Conservation (phyloP, 176 grass and related monocot species). For the Cenchrus americanus region DNA sequence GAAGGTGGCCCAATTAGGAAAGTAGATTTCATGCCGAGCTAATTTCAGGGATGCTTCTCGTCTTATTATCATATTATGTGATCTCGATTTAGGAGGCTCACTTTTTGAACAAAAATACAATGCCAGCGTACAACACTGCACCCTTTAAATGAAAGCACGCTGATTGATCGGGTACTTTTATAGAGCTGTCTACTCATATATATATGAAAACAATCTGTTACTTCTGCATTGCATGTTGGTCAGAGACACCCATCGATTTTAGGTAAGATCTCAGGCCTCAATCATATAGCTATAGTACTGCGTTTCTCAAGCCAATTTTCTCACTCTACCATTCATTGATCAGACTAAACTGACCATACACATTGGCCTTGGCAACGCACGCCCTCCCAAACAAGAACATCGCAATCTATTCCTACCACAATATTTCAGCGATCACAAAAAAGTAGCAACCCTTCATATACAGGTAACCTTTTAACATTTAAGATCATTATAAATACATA, state of each 20-base stretch:
- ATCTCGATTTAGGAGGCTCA: slow-evolving; percentile 22
- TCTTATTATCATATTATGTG: neutral
- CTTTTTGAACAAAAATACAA: slow-evolving; percentile 29
- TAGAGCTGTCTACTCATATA: slow-evolving; percentile 10
- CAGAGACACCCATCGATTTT: slow-evolving; percentile 46
- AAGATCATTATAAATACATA: neutral
- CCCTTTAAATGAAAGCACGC: neutral
- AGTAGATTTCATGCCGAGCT: neutral
- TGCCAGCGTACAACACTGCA: neutral
- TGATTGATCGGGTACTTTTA: neutral
- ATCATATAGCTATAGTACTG: slow-evolving; percentile 21
- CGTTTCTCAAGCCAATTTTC: neutral
- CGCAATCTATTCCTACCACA: slow-evolving; percentile 17
- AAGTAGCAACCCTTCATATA: neutral
- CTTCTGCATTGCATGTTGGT: slow-evolving; percentile 44
- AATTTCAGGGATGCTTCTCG: slow-evolving; percentile 5
- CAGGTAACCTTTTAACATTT: neutral
- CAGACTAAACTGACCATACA: slow-evolving; percentile 11
- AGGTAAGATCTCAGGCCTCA: slow-evolving; percentile 46
- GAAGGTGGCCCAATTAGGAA: slow-evolving; percentile 26
- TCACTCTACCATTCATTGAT: slow-evolving; percentile 45
- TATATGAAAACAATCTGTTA: slow-evolving; percentile 14
- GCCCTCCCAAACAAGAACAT: slow-evolving; percentile 34
- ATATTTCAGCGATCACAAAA: slow-evolving; percentile 12
- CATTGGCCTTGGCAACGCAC: slow-evolving; percentile 9